Conservation (phyloP, 2,329 filamentous ascomycete genomes). For the Monilinia fructicola region DNA sequence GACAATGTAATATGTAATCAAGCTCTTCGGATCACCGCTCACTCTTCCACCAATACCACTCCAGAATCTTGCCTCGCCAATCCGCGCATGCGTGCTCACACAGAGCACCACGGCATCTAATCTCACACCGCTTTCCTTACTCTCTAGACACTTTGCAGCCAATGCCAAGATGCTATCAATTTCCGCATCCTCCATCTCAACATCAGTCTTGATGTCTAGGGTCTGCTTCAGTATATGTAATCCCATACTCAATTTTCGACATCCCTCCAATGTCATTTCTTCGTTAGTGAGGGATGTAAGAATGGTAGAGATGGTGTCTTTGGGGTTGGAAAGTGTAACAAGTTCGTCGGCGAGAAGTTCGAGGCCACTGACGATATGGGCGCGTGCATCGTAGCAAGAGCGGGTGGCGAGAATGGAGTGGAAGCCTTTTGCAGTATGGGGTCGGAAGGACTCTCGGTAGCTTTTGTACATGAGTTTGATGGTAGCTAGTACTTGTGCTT, state of each 20-base stretch:
- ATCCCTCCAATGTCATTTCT: slow-evolving; percentile 48
- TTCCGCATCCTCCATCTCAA: slow-evolving; percentile 51
- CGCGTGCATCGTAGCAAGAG: slow-evolving; percentile 63
- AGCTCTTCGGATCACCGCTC: slow-evolving; percentile 70
- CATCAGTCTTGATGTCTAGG: slow-evolving; percentile 47
- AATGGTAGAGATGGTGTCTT: slow-evolving; percentile 58
- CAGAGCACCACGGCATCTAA: slow-evolving; percentile 82
- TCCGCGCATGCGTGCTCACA: slow-evolving; percentile 64
- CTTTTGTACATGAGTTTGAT: slow-evolving; percentile 71
- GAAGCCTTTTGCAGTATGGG: slow-evolving; percentile 66
- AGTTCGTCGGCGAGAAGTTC: slow-evolving; percentile 74
- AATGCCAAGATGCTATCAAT: slow-evolving; percentile 53
- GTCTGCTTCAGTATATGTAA: slow-evolving; percentile 62
- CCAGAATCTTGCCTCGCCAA: slow-evolving; percentile 67
- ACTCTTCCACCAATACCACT: slow-evolving; percentile 57
- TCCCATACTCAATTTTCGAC: slow-evolving; percentile 60
- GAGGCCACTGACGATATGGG: slow-evolving; percentile 71
- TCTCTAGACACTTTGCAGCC: slow-evolving; percentile 58
- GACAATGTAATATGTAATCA: slow-evolving; percentile 80
- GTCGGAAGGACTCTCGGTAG: slow-evolving; percentile 63
- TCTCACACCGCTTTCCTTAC: slow-evolving; percentile 59
- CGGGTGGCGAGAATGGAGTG: slow-evolving; percentile 66
- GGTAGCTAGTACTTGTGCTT: slow-evolving; percentile 71
- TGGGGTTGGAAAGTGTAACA: slow-evolving; percentile 61
- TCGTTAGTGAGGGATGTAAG: slow-evolving; percentile 49